Evolutionary conservation across 768 basidiomycete species (phyloP), one percentile per base, ranked within the genome.

Genomic region (Sarcomyxa edulis): DNA sequence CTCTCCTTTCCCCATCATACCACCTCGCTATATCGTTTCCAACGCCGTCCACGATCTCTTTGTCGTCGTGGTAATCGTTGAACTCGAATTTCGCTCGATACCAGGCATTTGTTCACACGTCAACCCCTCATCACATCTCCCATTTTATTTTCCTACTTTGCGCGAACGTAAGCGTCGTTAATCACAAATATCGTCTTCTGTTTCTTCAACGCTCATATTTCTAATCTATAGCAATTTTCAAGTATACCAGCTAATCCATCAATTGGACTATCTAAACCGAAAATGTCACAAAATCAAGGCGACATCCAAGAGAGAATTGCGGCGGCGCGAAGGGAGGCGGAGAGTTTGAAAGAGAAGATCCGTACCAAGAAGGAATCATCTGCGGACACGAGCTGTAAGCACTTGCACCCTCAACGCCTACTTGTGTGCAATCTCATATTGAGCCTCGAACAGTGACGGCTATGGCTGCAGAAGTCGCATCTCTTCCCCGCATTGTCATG

Each of bases 331-430:
- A 76, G 96, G 59, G 96, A 98, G 65, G 93, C 93, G 31, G 95
- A 98, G 65, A 85, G 79, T 56, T 63, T 99, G 67, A 99, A 96
- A 69, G 96, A 99, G 76, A 95, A 94, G 80, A 99, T 99, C 59
- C 75, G 94, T 55, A 84, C 90, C 34, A 95, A 90, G 65, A 85
- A 83, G 58, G 96, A 98, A 62, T 90, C 93, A 43, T 90, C 93
- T 34, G 93, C 90, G n/a, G 95, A 99, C 65, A 96, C 95, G 12
- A 95, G 89, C 56, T 68, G 95, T 99, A 58, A 66, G 93, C 82
- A 21, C 20, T 42, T 25, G 37, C 36, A 30, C 26, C 46, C 18
- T 38, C 32, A 32, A 27, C 37, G 25, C 35, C 25, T 7, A 11
- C 15, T 33, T 11, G 29, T 14, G 43, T 29, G 11, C 8, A 32